phyloP scores from a whole-genome alignment of 352 stramenopile species.

The Globisporangium solare region DNA sequence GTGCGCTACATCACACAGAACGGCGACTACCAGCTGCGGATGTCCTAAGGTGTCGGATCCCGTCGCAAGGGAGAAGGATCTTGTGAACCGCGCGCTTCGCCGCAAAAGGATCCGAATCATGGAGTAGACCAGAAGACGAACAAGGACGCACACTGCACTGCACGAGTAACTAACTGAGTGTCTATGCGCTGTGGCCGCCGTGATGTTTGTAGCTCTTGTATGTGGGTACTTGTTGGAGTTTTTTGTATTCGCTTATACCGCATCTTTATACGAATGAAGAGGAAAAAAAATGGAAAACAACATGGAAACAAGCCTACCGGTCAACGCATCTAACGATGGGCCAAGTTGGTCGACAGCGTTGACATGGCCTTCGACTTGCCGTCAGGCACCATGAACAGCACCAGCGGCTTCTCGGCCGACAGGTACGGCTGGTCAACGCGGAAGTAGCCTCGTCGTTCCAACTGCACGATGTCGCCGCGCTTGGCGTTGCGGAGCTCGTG shows the following conservation, averaged over 20 bases:
- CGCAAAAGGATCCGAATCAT: slow-evolving; percentile 1
- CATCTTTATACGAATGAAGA: neutral
- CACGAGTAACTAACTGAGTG: slow-evolving; percentile 7
- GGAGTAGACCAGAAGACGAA: neutral
- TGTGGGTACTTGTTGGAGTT: no score
- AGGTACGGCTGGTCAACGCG: slow-evolving; percentile 84
- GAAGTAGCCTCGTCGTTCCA: slow-evolving; percentile 98
- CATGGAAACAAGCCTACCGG: neutral
- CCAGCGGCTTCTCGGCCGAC: slow-evolving; percentile 85
- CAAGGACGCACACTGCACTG: no score
- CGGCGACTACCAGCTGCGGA: slow-evolving; percentile 98
- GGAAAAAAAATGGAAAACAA: neutral
- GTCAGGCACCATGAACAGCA: slow-evolving; percentile 99
- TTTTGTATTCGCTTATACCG: no score
- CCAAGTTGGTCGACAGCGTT: slow-evolving; percentile 83
- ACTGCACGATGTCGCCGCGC: slow-evolving; percentile 95
- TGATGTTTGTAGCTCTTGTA: neutral
- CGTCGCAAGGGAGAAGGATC: no score
- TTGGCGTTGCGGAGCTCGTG: slow-evolving; percentile 93
- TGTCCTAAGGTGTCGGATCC: slow-evolving; percentile 82
- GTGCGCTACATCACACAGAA: slow-evolving; percentile 99
- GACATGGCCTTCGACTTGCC: slow-evolving; percentile 93
- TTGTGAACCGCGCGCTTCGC: neutral
- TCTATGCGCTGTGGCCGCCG: slow-evolving; percentile 1
- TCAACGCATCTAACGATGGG: slow-evolving; percentile 47